Conservation (phyloP, 129 eudicot species). For the Flaveria brownii region DNA sequence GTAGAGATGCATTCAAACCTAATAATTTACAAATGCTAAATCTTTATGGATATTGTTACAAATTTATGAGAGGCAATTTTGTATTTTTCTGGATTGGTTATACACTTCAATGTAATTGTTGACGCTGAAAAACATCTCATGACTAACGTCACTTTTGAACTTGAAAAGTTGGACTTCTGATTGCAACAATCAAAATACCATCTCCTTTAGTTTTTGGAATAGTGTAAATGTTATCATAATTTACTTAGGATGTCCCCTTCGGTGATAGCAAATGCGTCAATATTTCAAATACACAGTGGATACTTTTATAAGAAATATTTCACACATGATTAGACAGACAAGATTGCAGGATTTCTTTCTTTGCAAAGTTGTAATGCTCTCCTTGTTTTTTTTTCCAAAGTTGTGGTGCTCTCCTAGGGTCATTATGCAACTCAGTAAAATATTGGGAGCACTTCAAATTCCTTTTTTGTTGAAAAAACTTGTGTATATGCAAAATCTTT, state of each 20-base stretch:
- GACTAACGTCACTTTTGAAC: constrained; percentile 14
- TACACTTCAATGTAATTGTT: not conserved
- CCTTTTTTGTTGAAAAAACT: not conserved
- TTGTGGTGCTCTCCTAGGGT: not conserved
- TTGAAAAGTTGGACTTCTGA: not conserved
- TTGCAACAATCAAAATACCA: constrained; percentile 3
- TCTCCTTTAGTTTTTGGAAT: not conserved
- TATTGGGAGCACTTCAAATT: not conserved
- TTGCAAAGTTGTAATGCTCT: not conserved
- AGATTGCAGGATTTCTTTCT: not conserved
- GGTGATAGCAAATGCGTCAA: not conserved
- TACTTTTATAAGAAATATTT: not conserved
- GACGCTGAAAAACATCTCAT: not conserved
- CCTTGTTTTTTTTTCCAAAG: not conserved
- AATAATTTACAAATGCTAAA: not conserved
- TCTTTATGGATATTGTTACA: constrained; percentile 3
- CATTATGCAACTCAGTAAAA: not conserved
- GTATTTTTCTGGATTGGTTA: constrained; percentile 2
- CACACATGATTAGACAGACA: constrained; percentile 16
- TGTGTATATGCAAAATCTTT: constrained; percentile 14
- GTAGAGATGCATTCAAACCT: constrained; percentile 17
- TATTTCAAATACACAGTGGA: not conserved
- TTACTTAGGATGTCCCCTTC: not conserved
- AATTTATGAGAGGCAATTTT: not conserved
- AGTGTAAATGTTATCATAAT: not conserved